These are phyloP conservation scores for Fusarium caatingaense DNA, from an alignment of 2,329 filamentous ascomycete genomes.

Conservation along the genomic window DNA sequence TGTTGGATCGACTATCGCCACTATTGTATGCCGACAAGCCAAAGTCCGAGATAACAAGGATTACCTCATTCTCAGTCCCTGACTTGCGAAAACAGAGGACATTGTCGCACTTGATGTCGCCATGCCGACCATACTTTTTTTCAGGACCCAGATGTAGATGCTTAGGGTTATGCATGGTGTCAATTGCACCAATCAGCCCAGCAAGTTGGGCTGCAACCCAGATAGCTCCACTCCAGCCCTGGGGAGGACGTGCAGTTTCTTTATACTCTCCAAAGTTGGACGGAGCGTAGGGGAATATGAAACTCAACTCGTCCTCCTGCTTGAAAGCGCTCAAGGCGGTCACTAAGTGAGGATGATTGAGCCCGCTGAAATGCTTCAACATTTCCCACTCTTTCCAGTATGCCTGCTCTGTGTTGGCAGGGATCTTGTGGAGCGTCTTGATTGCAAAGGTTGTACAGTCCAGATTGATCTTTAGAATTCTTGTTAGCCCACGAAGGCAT, in stretches of 20 bases:
- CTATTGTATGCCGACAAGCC: slow-evolving; percentile 6
- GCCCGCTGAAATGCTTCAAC: no score
- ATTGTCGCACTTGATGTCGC: slow-evolving; percentile 21
- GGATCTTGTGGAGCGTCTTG: no score
- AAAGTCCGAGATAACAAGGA: slow-evolving; percentile 17
- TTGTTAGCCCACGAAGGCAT: no score
- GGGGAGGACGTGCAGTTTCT: background rate
- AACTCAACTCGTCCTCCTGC: no score
- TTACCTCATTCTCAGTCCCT: background rate
- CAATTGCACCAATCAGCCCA: slow-evolving; percentile 15
- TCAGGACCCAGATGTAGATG: background rate
- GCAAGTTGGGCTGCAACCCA: slow-evolving; percentile 8
- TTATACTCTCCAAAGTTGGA: no score
- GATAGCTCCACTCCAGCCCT: rapidly evolving
- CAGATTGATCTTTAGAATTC: no score
- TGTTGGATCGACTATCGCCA: slow-evolving; percentile 22
- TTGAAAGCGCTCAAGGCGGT: no score
- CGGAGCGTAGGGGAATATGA: no score
- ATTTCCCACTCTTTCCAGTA: no score
- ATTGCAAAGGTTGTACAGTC: no score
- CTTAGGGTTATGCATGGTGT: slow-evolving; percentile 13
- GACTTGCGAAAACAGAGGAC: slow-evolving; percentile 13
- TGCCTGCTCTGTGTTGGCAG: no score
- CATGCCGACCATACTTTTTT: slow-evolving; percentile 6
- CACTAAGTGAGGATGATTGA: no score